A percentile compares a stretch with the other conserved stretches of the same genome.
phyloP scores from a whole-genome alignment of 306 rosid species.

The Cucurbita pepo region DNA sequence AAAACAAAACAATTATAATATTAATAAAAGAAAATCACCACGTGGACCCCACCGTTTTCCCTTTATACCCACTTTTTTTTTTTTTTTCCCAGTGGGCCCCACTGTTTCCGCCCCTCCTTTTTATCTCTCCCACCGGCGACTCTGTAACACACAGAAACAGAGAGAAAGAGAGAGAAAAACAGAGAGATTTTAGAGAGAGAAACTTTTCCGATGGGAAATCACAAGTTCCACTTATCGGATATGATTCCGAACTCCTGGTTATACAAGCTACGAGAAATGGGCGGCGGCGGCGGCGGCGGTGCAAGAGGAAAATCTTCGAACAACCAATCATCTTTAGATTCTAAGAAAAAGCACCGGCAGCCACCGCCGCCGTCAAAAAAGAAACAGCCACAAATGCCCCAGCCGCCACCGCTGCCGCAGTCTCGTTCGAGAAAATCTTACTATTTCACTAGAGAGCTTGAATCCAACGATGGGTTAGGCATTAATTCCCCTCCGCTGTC shows the following conservation, averaged over 20 bases:
- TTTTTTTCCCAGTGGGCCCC: neutral
- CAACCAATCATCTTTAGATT: slow-evolving; percentile 2
- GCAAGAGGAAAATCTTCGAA: slow-evolving; percentile 5
- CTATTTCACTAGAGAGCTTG: slow-evolving; percentile 57
- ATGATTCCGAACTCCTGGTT: slow-evolving; percentile 93
- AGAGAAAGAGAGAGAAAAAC: neutral
- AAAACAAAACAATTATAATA: no score
- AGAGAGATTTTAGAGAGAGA: neutral
- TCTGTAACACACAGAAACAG: neutral
- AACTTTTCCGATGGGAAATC: slow-evolving; percentile 42
- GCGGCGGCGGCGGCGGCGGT: slow-evolving; percentile 30
- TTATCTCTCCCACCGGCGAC: neutral
- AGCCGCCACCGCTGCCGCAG: slow-evolving; percentile 11
- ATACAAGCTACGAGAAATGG: slow-evolving; percentile 56
- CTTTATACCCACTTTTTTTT: neutral
- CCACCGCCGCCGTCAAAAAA: slow-evolving; percentile 9
- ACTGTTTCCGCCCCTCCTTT: neutral
- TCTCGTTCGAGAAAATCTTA: slow-evolving; percentile 61
- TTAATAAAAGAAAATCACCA: neutral
- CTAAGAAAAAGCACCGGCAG: slow-evolving; percentile 26
- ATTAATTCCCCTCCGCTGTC: slow-evolving; percentile 24
- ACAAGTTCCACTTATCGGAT: slow-evolving; percentile 60
- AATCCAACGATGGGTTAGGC: slow-evolving; percentile 11
- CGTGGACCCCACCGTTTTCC: slow-evolving; percentile 2
- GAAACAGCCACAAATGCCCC: neutral